Base-by-base conservation (phyloP, 2,329 filamentous ascomycete species). In the Verticillium dahliae region DNA sequence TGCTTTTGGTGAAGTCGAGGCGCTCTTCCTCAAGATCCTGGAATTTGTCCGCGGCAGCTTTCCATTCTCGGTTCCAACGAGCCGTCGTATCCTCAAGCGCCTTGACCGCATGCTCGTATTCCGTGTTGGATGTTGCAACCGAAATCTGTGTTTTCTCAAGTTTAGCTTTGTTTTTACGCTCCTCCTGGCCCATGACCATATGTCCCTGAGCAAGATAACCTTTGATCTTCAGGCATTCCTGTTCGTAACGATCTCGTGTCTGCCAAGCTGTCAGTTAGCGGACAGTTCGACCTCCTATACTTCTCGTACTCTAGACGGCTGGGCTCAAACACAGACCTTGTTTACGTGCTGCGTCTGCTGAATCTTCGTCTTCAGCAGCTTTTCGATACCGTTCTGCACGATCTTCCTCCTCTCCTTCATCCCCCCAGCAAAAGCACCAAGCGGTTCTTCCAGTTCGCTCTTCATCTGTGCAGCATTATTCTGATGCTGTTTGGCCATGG, bases 101-200 rank as follows among this genome's bases (percentile, higher is more conserved):
- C 75, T 98, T 98, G 63, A 99, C 90, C 0, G 95, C 92, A 59
- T 86, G 86, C 74, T 99, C 94, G 72, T 99, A 99, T 69, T 98
- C 95, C 55, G 87, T 88, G 76, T 96, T 98, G 63, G 93, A 93
- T 7, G 88, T 88, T 0, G 93, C 93, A 62, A 99, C 84, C 70
- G 93, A 96, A 69, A 97, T 95, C 74, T 99, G 95, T 1, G 95
- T 98, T 83, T 99, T 99, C 75, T 99, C 95, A 54, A 99, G 84
- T 76, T 97, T 98, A 27, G 94, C 93, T 78, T 99, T 99, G 76
- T 99, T 99, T 78, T 97, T 97, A 34, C 95, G 87, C 79, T 99
- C 95, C 74, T 99, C 95, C 69, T 99, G 95, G 14, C 95, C 95
- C 95, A 99, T 99, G 62, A 99, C 95, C 95, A 99, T 99, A 74